Base-by-base conservation (phyloP, 176 grass and related monocot species). In the Ampelocalamus luodianensis region DNA sequence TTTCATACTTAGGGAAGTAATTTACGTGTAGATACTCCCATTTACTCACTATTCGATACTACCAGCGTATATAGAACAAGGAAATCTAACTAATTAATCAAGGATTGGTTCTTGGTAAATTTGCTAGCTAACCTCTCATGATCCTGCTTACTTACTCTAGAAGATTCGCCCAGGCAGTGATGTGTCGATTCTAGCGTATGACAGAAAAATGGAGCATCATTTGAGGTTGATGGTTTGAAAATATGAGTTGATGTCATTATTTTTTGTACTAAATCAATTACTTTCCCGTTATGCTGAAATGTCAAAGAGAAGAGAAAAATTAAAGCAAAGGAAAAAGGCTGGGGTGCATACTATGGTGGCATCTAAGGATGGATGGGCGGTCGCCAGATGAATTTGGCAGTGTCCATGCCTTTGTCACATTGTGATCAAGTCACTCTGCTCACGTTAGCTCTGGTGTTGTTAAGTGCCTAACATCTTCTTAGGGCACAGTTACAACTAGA, bases 371-470 rank as follows among this genome's bases (percentile, higher is more conserved):
- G 39, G 38, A 74, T 61, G 14, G 32, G 23, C 34, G 38, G 75
- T 51, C 54, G 17, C 23, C 58, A 24, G 65, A 53, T 40, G 78
- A 56, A 65, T 65, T 74, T 81, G 85, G 54, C 68, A 56, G 68
- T 32, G 48, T 65, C 24, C 74, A 65, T 37, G 59, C 37, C 59
- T 58, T 79, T 79, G 81, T 59, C 76, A 14, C 20, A 15, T 84
- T 74, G 76, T 37, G 68, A 65, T 70, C 18, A 26, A 38, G 56
- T 72, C 74, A 54, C 87, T 71, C 58, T 68, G 60, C 87, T 37
- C 68, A 74, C 60, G 82, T 68, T 75, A 50, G 62, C 50, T 45
- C 68, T 3, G 46, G 44, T 74, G 82, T 74, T 79, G 84, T 80
- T 51, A 40, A 72, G 87, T 64, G 71, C 60, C 38, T 74, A 74